Evolutionary conservation across 2,329 filamentous ascomycete genomes (phyloP), one percentile per base, ranked within the genome.

Genomic region (Aspergillus sp.): DNA sequence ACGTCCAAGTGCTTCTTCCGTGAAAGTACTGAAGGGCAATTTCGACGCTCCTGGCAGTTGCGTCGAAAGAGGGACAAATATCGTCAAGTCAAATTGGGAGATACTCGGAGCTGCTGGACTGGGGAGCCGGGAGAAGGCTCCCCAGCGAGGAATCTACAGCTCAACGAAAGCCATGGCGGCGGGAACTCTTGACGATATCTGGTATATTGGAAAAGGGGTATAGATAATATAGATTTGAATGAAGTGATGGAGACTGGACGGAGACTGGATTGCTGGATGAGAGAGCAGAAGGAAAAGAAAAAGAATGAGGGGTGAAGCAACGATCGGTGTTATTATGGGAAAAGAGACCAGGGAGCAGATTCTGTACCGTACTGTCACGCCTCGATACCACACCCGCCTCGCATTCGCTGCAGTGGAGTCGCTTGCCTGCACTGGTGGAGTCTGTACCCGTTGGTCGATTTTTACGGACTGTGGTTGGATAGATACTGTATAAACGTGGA

Each of bases 111-210:
- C 90, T 91, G 89, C 86, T 86, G 88, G 89, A 91, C 90, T 92
- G 85, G 87, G 84, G 84, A 84, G 85, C 84, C 82, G 71, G 79
- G 77, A 73, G 73, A 64, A 59, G 63, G 73, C 82, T 85, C 86
- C 87, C 87, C 86, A 92, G 89, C 88, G 87, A 77, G 86, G 84
- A 79, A 85, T 91, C 93, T 92, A 96, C 89, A 93, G 90, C 89
- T 89, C 88, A 90, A 86, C 88, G 88, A 89, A 81, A 83, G 88
- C 86, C 87, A 79, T 79, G 82, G 62, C 86, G 85, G 85, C 86
- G 61, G 47, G 58, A 88, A 77, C 80, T 82, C 81, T 89, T 86
- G 88, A 90, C 87, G 82, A 87, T 88, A 87, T 86, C 84, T 81
- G 72, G 62, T 56, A 43, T 52, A 55, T 44, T 48, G 44, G 39